Conservation (phyloP, 2,329 filamentous ascomycete genomes). For the Reticulascus tulasneorum region DNA sequence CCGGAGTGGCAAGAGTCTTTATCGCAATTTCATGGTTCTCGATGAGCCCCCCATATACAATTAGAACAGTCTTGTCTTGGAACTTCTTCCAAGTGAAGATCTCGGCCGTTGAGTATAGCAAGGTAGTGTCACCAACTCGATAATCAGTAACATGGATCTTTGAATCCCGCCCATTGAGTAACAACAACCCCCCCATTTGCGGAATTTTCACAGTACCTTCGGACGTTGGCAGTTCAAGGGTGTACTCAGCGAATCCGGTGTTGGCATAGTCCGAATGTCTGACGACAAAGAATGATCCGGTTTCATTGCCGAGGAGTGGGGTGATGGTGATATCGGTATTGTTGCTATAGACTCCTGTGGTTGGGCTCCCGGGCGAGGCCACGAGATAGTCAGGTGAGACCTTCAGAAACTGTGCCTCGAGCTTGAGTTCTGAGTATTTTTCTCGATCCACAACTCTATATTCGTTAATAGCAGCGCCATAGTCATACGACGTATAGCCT, state of each 20-base stretch:
- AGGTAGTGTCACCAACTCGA: slow-evolving; percentile 50
- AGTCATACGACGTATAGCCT: slow-evolving; percentile 57
- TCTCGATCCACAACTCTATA: slow-evolving; percentile 64
- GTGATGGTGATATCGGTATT: slow-evolving; percentile 55
- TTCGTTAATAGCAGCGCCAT: slow-evolving; percentile 59
- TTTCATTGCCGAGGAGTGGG: slow-evolving; percentile 51
- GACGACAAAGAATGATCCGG: slow-evolving; percentile 60
- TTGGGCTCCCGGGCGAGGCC: slow-evolving; percentile 47
- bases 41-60: slow-evolving; percentile 60
- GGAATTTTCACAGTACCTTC: slow-evolving; percentile 47
- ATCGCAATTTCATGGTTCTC: slow-evolving; percentile 63
- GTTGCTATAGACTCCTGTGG: slow-evolving; percentile 47
- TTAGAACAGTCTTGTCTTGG: slow-evolving; percentile 51
- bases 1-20: slow-evolving; percentile 26
- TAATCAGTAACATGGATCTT: slow-evolving; percentile 68
- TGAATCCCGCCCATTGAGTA: slow-evolving; percentile 60
- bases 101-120: slow-evolving; percentile 68
- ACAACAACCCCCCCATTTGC: slow-evolving; percentile 52
- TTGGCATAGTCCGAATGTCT: slow-evolving; percentile 65
- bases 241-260: slow-evolving; percentile 55
- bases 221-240: slow-evolving; percentile 58
- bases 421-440: slow-evolving; percentile 77
- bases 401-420: slow-evolving; percentile 70
- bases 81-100: slow-evolving; percentile 68
- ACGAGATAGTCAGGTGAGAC: slow-evolving; percentile 67